Conservation (phyloP, 306 rosid species). For the Quercus aquifolioides region DNA sequence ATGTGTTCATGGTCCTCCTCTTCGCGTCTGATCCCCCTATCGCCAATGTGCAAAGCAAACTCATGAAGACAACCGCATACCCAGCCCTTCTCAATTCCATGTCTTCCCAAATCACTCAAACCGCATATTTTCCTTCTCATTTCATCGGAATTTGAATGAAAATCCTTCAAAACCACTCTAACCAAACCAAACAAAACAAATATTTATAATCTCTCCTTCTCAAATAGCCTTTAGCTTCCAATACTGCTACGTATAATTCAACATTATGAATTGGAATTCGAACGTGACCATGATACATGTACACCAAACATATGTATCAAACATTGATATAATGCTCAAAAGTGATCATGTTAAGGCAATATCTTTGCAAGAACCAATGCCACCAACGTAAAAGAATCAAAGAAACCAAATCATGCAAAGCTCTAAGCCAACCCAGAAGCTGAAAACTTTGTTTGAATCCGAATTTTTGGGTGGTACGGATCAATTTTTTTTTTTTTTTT, state of each 20-base stretch:
- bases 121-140: slow-evolving; percentile 50
- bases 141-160: slow-evolving; percentile 44
- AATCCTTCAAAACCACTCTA: slow-evolving; percentile 14
- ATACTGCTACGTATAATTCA: slow-evolving; percentile 7
- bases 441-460: slow-evolving; percentile 12
- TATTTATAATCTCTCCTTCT: background rate
- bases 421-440: slow-evolving; percentile 12
- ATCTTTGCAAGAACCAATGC: slow-evolving; percentile 11
- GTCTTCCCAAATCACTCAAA: slow-evolving; percentile 31
- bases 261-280: slow-evolving; percentile 8
- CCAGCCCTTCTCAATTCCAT: slow-evolving; percentile 61
- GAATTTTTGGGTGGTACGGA: background rate
- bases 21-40: slow-evolving; percentile 59
- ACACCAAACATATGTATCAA: background rate
- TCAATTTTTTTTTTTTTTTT: background rate
- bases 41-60: slow-evolving; percentile 66
- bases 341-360: background rate
- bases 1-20: slow-evolving; percentile 36
- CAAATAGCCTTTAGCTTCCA: slow-evolving; percentile 20
- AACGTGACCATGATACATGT: slow-evolving; percentile 5
- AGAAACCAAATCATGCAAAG: slow-evolving; percentile 29
- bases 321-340: background rate
- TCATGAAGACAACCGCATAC: slow-evolving; percentile 48
- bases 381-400: slow-evolving; percentile 29
- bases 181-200: background rate